Base-by-base conservation (phyloP, 2,329 filamentous ascomycete genomes). In the Mycogone perniciosa region DNA sequence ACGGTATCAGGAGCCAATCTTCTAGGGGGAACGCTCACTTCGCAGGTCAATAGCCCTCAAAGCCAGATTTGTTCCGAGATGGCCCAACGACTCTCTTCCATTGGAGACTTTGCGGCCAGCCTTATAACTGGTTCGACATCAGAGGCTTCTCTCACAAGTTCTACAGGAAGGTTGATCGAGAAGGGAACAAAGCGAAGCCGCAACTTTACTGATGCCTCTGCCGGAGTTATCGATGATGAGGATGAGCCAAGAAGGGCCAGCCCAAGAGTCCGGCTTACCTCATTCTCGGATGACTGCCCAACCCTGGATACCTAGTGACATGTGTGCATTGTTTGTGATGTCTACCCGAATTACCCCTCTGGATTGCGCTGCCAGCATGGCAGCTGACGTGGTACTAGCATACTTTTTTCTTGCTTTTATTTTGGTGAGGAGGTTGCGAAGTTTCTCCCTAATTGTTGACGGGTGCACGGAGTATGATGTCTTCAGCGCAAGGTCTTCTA, bases 171-270 rank as follows among this genome's bases (percentile, higher is more conserved):
- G 9, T 35, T 46, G 54, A 55, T 11, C 4, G 71, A 71, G 7
- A 72, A 68, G 38, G 64, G 67, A n/a, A 57, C 58, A 37, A 81
- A 79, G 58, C 70, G 77, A 33, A 62, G 64, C 50, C 70, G 75
- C 9, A 67, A 71, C 46, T 74, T 75, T 44, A 77, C 75, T 0
- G 72, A 75, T 6, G 67, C 67, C 3, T 72, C 75, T 34, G 59
- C 65, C n/a, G 74, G 71, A 55, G 70, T 60, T 7, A 70, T 76
- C 11, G 76, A 76, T 37, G 71, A 74, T 20, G 73, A 77, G 45
- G 71, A 77, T 39, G 72, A 76, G 53, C 68, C 71, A 33, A 66
- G 67, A 9, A 64, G 67, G 7, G 54, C 50, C 5, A 66, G 60
- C 40, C 56, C 65, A 9, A 54, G 54, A 10, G 44, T 57, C 43